Base-by-base conservation (phyloP, 225 moss, liverwort and hornwort species). In the Polytrichum formosum region DNA sequence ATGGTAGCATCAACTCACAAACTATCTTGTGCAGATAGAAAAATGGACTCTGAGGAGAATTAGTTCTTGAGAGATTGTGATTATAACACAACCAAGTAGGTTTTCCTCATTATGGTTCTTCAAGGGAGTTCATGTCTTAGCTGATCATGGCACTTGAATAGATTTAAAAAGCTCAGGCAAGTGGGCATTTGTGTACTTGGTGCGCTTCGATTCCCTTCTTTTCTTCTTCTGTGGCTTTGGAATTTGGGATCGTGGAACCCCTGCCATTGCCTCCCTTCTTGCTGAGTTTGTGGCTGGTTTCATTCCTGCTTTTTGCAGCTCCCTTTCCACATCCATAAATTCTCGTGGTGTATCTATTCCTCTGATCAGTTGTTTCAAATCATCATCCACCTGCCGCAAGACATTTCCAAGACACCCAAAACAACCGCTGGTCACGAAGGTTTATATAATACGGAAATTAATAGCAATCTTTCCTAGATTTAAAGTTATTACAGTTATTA, bases 161-260 rank as follows among this genome's bases (percentile, higher is more conserved):
- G 72, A 77, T 83, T 90, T 79, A 59, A 95, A 89, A 53, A 95
- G 87, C 84, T 95, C 95, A 19, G 95, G 95, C 72, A 95, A 87
- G 76, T 95, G 95, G 33, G 92, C 89, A 65, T 95, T 92, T 21
- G 95, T 92, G 79, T 92, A 95, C 70, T 95, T 95, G 5, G 95
- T 95, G 53, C 95, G 80, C 72, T 92, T 95, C 1, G 92, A 92
- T 72, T 95, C 95, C 29, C 92, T 80, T 79, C 89, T 84, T 56
- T 92, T 95, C 87, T 95, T 92, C 68, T 87, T 88, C 81, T 87
- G 90, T 68, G 92, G 90, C 71, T 92, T 89, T 7, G 87, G 78
- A 73, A 85, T 89, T 64, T 85, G 85, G 28, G 89, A 90, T 55
- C 89, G 84, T 20, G 90, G 79, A 56, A 92, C 85, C 6, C 95